These are phyloP conservation scores for Yamadazyma diddensiae DNA, from an alignment of 1,139 yeast species.

Conservation along the genomic window DNA sequence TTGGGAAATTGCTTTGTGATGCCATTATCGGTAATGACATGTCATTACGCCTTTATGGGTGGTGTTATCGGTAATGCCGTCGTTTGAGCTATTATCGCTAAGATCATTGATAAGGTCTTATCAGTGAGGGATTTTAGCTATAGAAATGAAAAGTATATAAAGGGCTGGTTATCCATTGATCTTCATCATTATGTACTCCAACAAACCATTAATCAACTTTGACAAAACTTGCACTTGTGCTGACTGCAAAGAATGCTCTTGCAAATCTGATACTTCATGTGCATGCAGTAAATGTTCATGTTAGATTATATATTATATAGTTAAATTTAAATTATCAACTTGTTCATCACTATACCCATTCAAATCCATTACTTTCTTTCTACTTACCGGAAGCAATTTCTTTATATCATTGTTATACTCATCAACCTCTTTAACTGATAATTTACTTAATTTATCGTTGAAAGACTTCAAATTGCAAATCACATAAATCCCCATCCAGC, in stretches of 20 bases:
- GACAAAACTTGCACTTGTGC: constrained; percentile 2
- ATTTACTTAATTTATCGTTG: constrained; percentile 20
- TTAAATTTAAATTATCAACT: not conserved
- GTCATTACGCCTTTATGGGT: too few species aligned
- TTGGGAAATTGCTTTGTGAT: too few species aligned
- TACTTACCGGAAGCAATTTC: constrained; percentile 19
- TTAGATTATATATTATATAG: not conserved
- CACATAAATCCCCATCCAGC: constrained; percentile 72
- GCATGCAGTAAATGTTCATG: constrained; percentile 6
- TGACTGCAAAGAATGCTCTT: constrained; percentile 4
- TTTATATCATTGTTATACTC: constrained; percentile 21
- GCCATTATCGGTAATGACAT: too few species aligned
- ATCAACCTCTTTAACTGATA: constrained; percentile 19
- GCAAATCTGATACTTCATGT: constrained; percentile 2
- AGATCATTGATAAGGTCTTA: too few species aligned
- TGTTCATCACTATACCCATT: constrained; percentile 3
- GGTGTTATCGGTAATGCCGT: too few species aligned
- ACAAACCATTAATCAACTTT: constrained; percentile 1
- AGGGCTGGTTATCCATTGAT: not conserved
- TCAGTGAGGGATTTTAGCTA: too few species aligned
- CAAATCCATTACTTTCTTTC: constrained; percentile 20
- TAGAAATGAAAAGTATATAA: too few species aligned
- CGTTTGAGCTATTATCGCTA: too few species aligned
- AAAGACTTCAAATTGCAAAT: constrained; percentile 23
- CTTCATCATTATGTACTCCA: not conserved